Conservation (phyloP, 202 grass and related monocot genomes). For the Alloteropsis angusta region DNA sequence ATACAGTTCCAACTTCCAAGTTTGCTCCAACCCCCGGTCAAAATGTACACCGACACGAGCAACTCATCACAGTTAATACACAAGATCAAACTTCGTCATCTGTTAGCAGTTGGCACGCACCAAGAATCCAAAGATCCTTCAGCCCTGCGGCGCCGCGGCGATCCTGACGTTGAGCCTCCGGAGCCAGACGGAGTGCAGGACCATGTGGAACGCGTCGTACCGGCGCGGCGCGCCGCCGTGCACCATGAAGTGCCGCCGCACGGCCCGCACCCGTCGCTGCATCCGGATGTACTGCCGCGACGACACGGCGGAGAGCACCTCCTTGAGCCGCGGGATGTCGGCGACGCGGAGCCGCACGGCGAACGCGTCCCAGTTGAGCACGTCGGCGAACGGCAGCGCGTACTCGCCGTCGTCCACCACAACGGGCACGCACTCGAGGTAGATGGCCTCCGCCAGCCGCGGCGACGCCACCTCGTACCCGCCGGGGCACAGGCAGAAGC, state of each 20-base stretch:
- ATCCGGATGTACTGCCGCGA: slow-evolving; percentile 60
- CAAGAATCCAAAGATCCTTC: not conserved
- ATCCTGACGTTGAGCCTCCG: slow-evolving; percentile 56
- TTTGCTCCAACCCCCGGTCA: not conserved
- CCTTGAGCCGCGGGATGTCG: slow-evolving; percentile 50
- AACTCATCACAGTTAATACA: not conserved
- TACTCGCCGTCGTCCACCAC: slow-evolving; percentile 51
- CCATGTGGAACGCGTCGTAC: slow-evolving; percentile 71
- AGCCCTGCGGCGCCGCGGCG: not conserved
- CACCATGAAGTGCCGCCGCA: slow-evolving; percentile 54
- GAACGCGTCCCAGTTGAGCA: slow-evolving; percentile 68
- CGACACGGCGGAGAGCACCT: slow-evolving; percentile 42
- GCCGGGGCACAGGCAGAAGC: slow-evolving; percentile 66
- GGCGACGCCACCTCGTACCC: slow-evolving; percentile 85
- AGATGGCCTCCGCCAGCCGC: slow-evolving; percentile 69
- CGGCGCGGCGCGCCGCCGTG: slow-evolving; percentile 26
- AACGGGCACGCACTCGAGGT: slow-evolving; percentile 72
- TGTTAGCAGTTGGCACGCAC: not conserved
- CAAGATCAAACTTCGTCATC: not conserved
- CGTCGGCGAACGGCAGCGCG: slow-evolving; percentile 59
- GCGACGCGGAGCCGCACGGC: slow-evolving; percentile 40
- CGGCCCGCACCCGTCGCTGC: slow-evolving; percentile 39
- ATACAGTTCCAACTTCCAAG: not conserved
- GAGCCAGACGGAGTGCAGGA: slow-evolving; percentile 75
- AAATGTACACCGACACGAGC: not conserved